phyloP scores from a whole-genome alignment of 2,329 filamentous ascomycete species.

The Cladorrhinum sp. region DNA sequence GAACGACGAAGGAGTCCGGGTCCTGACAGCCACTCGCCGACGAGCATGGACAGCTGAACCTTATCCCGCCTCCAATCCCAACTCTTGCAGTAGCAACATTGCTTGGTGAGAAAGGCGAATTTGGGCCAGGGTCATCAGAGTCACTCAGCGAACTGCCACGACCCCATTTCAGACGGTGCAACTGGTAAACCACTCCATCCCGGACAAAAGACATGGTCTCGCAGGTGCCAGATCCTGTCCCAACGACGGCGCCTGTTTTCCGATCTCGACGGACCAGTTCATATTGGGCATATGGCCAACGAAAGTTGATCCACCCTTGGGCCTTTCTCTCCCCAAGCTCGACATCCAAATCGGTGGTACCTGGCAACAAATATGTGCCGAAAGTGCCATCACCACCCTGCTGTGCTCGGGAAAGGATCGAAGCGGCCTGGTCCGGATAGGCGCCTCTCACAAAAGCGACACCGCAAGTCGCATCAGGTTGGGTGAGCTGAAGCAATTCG shows the following conservation, averaged over 20 bases:
- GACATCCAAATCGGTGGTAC: background rate
- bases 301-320: constrained; percentile 18
- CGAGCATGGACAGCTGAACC: constrained; percentile 16
- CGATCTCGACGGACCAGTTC: constrained; percentile 7
- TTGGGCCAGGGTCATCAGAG: background rate
- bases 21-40: background rate
- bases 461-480: constrained; percentile 15
- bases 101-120: background rate
- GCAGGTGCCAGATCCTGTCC: constrained; percentile 1
- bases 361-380: constrained; percentile 4
- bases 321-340: constrained; percentile 5
- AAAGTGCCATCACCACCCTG: constrained; percentile 8
- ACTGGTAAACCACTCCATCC: constrained; percentile 9
- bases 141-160: constrained; percentile 7
- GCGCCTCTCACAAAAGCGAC: constrained; percentile 9
- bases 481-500: constrained; percentile 14
- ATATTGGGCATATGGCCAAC: constrained; percentile 16
- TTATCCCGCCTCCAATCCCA: constrained; percentile 8
- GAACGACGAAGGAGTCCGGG: background rate
- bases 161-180: constrained; percentile 14
- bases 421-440: constrained; percentile 12
- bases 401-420: constrained; percentile 15
- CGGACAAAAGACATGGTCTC: constrained; percentile 15
- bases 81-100: constrained; percentile 8
- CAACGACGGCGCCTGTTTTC: background rate